Base-by-base conservation (phyloP, 805 yeast species). In the Zygosaccharomyces lentus region DNA sequence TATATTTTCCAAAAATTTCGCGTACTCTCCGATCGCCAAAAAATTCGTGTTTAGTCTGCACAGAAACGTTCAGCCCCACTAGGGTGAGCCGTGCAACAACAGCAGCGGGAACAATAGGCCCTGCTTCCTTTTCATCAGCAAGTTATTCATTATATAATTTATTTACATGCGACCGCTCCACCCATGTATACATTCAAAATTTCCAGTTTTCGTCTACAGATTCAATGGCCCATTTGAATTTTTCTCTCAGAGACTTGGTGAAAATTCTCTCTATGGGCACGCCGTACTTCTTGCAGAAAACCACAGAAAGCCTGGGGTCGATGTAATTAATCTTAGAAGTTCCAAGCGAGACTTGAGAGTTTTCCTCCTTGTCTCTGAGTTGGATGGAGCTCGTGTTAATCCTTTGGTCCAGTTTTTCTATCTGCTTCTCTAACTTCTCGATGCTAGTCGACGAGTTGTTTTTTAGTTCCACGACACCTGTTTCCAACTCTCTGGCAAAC, bases 181-280 rank as follows among this genome's bases (percentile, higher is more conserved):
- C 17, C 17, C 17, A 17, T 37, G 12, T 37, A 13, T 26, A 27
- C 25, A 17, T 37, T 56, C 67, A 90, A 61, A 90, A 90, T 54
- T 78, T 75, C 98, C 98, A 90, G 57, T 87, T 69, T 54, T 79
- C 88, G 62, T 85, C 97, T 3, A 82, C 89, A 43, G 90, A 81
- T 65, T 90, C 95, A 43, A 91, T 84, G 25, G 98, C 98, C 98
- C 98, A 91, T 38, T 79, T 82, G 69, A 91, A 91, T 70, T 91
- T 91, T 35, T 90, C 96, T 50, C 97, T 72, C 45, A 91, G 71
- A 0, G 98, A 87, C 69, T 89, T 90, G 9, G 96, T 84, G 57
- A 91, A 89, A 34, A 91, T 72, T 66, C 87, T 90, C 66, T 91
- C 97, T 45, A 91, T 84, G 6, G 98, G 98, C 16, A 91, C 96